A percentile compares a stretch with the other conserved stretches of the same genome.
Conservation (phyloP, 1,284 basidiomycete species). For the Naganishia sp. region DNA sequence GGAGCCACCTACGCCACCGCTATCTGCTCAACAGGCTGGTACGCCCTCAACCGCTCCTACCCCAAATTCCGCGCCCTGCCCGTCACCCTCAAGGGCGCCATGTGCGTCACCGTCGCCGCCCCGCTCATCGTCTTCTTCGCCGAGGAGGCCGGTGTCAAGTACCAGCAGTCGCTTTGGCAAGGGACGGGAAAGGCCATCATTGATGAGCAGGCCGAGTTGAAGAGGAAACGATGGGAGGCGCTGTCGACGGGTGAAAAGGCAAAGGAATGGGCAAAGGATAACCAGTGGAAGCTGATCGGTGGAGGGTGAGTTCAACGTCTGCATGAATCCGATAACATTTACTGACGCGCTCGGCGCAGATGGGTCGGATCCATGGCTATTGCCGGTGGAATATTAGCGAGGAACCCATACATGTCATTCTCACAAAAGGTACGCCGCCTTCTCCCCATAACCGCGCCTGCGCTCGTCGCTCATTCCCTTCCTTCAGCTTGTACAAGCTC, state of each 20-base stretch:
- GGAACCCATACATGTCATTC: constrained; percentile 57
- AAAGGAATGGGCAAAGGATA: constrained; percentile 69
- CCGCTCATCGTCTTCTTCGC: constrained; percentile 73
- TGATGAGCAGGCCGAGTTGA: constrained; percentile 60
- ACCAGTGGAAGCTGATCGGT: constrained; percentile 77
- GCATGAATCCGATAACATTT: background rate
- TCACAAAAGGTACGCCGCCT: constrained; percentile 56
- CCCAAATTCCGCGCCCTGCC: constrained; percentile 70
- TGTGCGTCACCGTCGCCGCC: constrained; percentile 66
- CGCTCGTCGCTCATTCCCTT: background rate
- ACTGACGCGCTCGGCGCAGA: constrained; percentile 44
- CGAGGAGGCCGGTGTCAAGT: constrained; percentile 74
- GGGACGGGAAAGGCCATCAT: constrained; percentile 59
- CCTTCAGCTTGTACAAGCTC: constrained; percentile 77
- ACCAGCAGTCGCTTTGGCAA: constrained; percentile 71
- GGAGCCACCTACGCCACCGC: constrained; percentile 42
- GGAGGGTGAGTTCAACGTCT: constrained; percentile 53
- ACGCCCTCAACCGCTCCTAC: constrained; percentile 62
- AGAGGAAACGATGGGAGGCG: constrained; percentile 63
- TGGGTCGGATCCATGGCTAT: constrained; percentile 75
- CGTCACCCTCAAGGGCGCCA: constrained; percentile 71
- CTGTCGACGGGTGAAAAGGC: constrained; percentile 65
- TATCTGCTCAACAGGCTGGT: constrained; percentile 60
- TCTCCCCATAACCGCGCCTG: background rate
- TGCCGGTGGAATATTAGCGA: constrained; percentile 70